A percentile compares a stretch with the other conserved stretches of the same genome.
phyloP scores from a whole-genome alignment of 164 flowering plant genomes.

The Nymphaea colorata region DNA sequence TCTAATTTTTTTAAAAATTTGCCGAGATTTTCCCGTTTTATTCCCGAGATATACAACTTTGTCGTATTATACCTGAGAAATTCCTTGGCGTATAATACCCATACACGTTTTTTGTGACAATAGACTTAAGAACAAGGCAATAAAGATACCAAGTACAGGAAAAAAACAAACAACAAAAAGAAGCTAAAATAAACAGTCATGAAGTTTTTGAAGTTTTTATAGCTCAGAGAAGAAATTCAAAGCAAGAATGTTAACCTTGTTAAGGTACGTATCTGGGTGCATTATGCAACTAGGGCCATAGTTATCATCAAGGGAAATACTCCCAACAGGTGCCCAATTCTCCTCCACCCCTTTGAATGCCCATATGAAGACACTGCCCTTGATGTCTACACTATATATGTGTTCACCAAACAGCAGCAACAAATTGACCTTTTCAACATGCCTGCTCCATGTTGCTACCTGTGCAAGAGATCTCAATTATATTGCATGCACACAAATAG shows the following conservation, averaged over 20 bases:
- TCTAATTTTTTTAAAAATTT: too few relatives aligned
- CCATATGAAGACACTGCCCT: conserved; percentile 78
- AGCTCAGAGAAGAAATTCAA: neutral
- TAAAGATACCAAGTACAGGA: too few relatives aligned
- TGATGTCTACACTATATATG: conserved; percentile 65
- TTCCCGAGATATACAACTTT: too few relatives aligned
- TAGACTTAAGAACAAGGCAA: too few relatives aligned
- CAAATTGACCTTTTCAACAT: conserved; percentile 58
- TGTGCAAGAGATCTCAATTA: conserved; percentile 14
- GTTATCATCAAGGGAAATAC: conserved; percentile 37
- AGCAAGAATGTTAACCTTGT: conserved; percentile 46
- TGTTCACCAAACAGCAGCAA: conserved; percentile 84
- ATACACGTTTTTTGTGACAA: too few relatives aligned
- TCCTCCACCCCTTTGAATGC: conserved; percentile 61
- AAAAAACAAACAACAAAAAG: too few relatives aligned
- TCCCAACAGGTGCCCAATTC: conserved; percentile 58
- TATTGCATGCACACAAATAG: neutral
- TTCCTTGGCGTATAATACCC: too few relatives aligned
- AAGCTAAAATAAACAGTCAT: neutral
- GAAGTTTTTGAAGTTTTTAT: too few relatives aligned
- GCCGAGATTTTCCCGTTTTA: too few relatives aligned
- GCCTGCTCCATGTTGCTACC: conserved; percentile 91
- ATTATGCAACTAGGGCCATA: conserved; percentile 75
- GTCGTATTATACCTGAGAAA: too few relatives aligned
- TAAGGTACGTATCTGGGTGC: conserved; percentile 96